Conservation (phyloP, 192 early-diverging fungal genomes). For the Dimargaris cristalligena region DNA sequence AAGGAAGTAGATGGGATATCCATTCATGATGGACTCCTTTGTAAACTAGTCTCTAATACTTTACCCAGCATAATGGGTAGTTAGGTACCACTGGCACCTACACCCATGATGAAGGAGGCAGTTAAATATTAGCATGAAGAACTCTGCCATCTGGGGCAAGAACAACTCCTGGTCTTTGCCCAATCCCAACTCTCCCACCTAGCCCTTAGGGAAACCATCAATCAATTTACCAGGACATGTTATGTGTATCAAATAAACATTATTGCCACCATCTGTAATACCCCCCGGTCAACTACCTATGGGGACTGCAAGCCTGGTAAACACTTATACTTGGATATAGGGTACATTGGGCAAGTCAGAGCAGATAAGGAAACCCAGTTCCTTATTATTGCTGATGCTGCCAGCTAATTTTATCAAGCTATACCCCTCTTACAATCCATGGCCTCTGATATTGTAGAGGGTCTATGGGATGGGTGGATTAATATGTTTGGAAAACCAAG, state of each 20-base stretch:
- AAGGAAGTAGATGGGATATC: not conserved
- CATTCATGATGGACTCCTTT: not conserved
- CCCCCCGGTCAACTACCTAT: conserved; percentile 8
- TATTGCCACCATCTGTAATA: conserved; percentile 1
- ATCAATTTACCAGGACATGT: conserved; percentile 1
- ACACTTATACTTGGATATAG: conserved; percentile 17
- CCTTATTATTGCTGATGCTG: conserved; percentile 12
- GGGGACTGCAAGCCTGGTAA: conserved; percentile 4
- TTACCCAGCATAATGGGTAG: not conserved
- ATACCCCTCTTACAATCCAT: conserved; percentile 11
- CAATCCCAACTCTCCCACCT: not conserved
- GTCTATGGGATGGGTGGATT: conserved; percentile 11
- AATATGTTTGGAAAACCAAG: not conserved
- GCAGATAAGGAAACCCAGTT: conserved; percentile 10
- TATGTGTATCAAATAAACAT: conserved; percentile 12
- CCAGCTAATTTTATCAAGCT: conserved; percentile 11
- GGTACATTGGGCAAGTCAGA: conserved; percentile 8
- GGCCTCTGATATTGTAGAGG: not conserved
- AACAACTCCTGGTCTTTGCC: not conserved
- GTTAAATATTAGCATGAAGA: not conserved
- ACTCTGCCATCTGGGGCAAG: not conserved
- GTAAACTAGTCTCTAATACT: not conserved
- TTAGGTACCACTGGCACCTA: not conserved
- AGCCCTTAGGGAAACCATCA: not conserved
- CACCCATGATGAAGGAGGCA: too few species aligned